A percentile compares a stretch with the other conserved stretches of the same genome.
Evolutionary conservation across 192 early-diverging fungal species (phyloP).

Genomic region (Coemansia reversa): DNA sequence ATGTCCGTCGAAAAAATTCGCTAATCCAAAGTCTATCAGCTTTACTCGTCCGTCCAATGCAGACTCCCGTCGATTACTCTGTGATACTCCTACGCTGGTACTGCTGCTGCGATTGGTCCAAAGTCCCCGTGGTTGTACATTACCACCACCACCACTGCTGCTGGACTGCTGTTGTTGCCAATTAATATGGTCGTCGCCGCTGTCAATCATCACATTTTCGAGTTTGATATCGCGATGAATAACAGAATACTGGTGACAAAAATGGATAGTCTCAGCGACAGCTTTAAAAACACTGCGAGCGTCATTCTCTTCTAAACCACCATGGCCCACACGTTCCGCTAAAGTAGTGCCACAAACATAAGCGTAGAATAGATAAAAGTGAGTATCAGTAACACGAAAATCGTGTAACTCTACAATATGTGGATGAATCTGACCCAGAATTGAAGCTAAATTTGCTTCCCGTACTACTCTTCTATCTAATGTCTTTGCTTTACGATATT

Average conservation of each 20-base stretch:
- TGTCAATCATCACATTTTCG: conserved; percentile 76
- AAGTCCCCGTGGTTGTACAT: background rate
- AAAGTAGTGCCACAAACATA: conserved; percentile 48
- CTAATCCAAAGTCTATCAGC: conserved; percentile 91
- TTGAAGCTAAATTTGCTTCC: conserved; percentile 51
- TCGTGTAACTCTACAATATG: conserved; percentile 52
- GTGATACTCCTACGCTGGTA: background rate
- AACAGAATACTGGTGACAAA: conserved; percentile 68
- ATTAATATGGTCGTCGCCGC: conserved; percentile 8
- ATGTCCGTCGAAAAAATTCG: conserved; percentile 72
- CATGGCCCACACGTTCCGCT: conserved; percentile 42
- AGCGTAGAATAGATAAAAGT: conserved; percentile 57
- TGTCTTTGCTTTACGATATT: conserved; percentile 48
- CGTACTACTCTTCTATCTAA: conserved; percentile 53
- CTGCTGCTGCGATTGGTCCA: conserved; percentile 4
- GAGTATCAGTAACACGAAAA: conserved; percentile 53
- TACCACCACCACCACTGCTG: background rate
- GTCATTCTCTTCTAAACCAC: conserved; percentile 36
- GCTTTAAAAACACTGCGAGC: conserved; percentile 38
- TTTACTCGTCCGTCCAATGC: conserved; percentile 62
- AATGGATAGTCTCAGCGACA: conserved; percentile 47
- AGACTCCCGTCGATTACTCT: conserved; percentile 1
- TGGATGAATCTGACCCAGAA: conserved; percentile 53
- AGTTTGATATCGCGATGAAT: conserved; percentile 91
- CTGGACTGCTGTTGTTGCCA: conserved; percentile 3